These are phyloP conservation scores for Medakamo hakoo DNA, from an alignment of 139 green algal genomes.

Conservation along the genomic window DNA sequence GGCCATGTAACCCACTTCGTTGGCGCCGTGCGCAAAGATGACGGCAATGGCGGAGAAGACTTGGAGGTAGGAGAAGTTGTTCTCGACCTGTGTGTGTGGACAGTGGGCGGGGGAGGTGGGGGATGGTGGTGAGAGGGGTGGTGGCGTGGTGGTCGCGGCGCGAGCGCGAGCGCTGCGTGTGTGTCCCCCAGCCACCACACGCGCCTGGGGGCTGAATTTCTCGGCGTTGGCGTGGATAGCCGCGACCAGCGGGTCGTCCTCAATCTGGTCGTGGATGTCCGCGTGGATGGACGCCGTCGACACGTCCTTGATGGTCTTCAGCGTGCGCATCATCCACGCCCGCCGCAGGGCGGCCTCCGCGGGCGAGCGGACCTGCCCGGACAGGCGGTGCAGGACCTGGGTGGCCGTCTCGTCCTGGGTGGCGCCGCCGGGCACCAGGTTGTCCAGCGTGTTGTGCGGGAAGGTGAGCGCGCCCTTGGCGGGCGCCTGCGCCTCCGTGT, in stretches of 20 bases:
- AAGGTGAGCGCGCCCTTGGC: neutral
- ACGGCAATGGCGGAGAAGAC: constrained; percentile 43
- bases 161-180: too few species aligned
- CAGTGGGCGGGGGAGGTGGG: too few species aligned
- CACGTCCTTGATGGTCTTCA: neutral
- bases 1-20: constrained; percentile 28
- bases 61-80: constrained; percentile 38
- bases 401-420: neutral
- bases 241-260: constrained; percentile 22
- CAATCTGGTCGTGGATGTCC: constrained; percentile 25
- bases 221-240: constrained; percentile 31
- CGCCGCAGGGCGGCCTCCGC: too few species aligned
- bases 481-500: neutral
- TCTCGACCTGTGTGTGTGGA: too few species aligned
- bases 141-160: too few species aligned
- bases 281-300: neutral
- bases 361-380: neutral
- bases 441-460: neutral
- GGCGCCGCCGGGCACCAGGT: too few species aligned
- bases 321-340: neutral
- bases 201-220: constrained; percentile 25
- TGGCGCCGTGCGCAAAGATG: constrained; percentile 32
- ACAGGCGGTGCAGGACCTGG: neutral
- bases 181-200: too few species aligned
- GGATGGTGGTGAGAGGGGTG: too few species aligned